These are phyloP conservation scores for Rubia peregrina DNA, from an alignment of 305 asterid species.

Conservation along the genomic window DNA sequence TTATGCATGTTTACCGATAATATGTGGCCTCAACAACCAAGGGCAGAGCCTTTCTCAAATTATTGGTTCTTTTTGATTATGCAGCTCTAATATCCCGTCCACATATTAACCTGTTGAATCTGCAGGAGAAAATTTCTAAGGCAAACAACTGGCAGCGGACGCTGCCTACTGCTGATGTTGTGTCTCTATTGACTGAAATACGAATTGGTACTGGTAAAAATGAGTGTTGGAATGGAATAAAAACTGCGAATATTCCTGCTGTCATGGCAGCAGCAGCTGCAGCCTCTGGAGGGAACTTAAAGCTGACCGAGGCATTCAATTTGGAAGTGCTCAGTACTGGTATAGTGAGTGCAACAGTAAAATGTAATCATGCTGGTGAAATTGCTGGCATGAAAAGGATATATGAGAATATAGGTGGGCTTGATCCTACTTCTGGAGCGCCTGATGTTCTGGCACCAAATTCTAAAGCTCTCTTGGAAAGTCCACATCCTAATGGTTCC, in stretches of 20 bases:
- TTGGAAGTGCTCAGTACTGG: constrained; percentile 98
- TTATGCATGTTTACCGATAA: neutral
- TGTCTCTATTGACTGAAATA: constrained; percentile 93
- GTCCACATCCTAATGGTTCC: constrained; percentile 51
- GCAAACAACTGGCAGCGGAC: constrained; percentile 95
- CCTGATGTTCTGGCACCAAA: constrained; percentile 49
- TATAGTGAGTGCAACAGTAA: constrained; percentile 90
- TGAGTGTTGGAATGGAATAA: constrained; percentile 95
- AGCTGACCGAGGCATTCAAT: constrained; percentile 83
- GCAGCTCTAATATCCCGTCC: neutral
- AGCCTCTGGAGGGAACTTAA: constrained; percentile 94
- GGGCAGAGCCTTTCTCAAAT: neutral
- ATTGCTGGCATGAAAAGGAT: constrained; percentile 98
- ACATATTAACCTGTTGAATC: neutral
- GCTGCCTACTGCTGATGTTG: constrained; percentile 92
- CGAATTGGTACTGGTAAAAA: constrained; percentile 97
- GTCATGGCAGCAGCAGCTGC: constrained; percentile 99
- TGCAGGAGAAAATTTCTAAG: constrained; percentile 90
- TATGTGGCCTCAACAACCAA: neutral
- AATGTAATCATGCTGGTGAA: constrained; percentile 99
- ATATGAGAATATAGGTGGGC: constrained; percentile 83
- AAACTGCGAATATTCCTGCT: constrained; percentile 67
- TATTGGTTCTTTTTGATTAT: neutral
- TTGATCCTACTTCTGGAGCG: constrained; percentile 29
- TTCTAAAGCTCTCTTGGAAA: constrained; percentile 31